These are phyloP conservation scores for Tephrocybe sp. DNA, from an alignment of 768 basidiomycete genomes.

Conservation along the genomic window DNA sequence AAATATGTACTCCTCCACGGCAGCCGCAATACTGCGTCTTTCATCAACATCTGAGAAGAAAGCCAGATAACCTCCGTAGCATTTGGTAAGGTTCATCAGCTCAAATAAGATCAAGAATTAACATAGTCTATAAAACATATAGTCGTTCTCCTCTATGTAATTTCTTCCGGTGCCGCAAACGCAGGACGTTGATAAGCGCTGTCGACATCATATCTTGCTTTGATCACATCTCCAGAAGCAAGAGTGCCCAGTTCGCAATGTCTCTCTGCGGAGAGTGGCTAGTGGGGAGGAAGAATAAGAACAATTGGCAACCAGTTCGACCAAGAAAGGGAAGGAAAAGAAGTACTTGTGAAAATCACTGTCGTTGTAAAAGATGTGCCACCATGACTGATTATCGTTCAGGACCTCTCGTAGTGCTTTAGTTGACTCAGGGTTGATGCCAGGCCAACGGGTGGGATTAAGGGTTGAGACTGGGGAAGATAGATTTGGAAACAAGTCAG, in stretches of 20 bases:
- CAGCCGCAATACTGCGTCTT: constrained; percentile 36
- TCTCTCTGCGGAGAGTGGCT: constrained; percentile 30
- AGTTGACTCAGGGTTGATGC: constrained; percentile 36
- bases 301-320: background rate
- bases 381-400: constrained; percentile 47
- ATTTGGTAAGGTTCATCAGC: constrained; percentile 32
- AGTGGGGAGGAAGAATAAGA: too few species aligned
- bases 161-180: constrained; percentile 41
- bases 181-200: constrained; percentile 33
- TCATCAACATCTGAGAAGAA: constrained; percentile 46
- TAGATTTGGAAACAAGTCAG: constrained; percentile 32
- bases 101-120: background rate
- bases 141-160: constrained; percentile 49
- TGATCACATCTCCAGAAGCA: constrained; percentile 29
- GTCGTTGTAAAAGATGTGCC: constrained; percentile 54
- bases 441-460: constrained; percentile 30
- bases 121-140: constrained; percentile 31
- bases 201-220: constrained; percentile 36
- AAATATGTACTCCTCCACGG: constrained; percentile 58
- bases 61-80: constrained; percentile 49
- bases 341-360: constrained; percentile 53
- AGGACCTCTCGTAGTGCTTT: constrained; percentile 32
- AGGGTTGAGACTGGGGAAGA: constrained; percentile 25
- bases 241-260: constrained; percentile 28
- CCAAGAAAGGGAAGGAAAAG: background rate